These are phyloP conservation scores for Epichloe baconii DNA, from an alignment of 2,329 filamentous ascomycete genomes.

Conservation along the genomic window DNA sequence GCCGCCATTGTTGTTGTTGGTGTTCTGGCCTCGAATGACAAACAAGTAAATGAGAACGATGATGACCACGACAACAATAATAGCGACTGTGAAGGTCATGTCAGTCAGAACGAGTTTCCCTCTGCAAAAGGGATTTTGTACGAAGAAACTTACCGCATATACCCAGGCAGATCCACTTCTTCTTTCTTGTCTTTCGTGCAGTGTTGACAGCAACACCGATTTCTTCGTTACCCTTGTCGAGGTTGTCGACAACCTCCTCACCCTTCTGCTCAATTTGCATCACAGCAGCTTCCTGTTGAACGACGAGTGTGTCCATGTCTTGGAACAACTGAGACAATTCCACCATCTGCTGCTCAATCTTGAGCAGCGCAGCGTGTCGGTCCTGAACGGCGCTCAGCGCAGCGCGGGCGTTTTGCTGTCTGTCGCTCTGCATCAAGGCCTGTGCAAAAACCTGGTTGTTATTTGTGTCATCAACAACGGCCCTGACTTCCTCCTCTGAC, in stretches of 20 bases:
- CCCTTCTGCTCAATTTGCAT: slow-evolving; percentile 74
- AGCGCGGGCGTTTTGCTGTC: slow-evolving; percentile 66
- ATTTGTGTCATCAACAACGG: slow-evolving; percentile 55
- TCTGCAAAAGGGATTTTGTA: not conserved
- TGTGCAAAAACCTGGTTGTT: slow-evolving; percentile 83
- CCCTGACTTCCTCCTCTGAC: slow-evolving; percentile 64
- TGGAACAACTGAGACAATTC: slow-evolving; percentile 81
- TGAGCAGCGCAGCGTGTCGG: slow-evolving; percentile 75
- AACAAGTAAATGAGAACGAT: slow-evolving; percentile 36
- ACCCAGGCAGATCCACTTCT: slow-evolving; percentile 94
- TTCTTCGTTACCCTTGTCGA: slow-evolving; percentile 74
- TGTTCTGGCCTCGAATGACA: slow-evolving; percentile 21
- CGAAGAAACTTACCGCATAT: slow-evolving; percentile 43
- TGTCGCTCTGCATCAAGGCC: slow-evolving; percentile 68
- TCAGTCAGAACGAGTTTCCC: not conserved
- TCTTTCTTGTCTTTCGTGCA: slow-evolving; percentile 66
- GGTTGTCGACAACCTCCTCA: slow-evolving; percentile 72
- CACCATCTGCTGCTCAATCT: slow-evolving; percentile 83
- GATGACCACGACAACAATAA: slow-evolving; percentile 39
- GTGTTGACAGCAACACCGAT: slow-evolving; percentile 72
- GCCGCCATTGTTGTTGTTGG: slow-evolving; percentile 14
- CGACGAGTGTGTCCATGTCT: slow-evolving; percentile 73
- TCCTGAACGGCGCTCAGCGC: slow-evolving; percentile 69
- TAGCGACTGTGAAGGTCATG: slow-evolving; percentile 26
- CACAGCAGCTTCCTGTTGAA: slow-evolving; percentile 74